A percentile compares a stretch with the other conserved stretches of the same genome.
Evolutionary conservation across 2,329 filamentous ascomycete genomes (phyloP).

Genomic region (Aquanectria penicillioides): DNA sequence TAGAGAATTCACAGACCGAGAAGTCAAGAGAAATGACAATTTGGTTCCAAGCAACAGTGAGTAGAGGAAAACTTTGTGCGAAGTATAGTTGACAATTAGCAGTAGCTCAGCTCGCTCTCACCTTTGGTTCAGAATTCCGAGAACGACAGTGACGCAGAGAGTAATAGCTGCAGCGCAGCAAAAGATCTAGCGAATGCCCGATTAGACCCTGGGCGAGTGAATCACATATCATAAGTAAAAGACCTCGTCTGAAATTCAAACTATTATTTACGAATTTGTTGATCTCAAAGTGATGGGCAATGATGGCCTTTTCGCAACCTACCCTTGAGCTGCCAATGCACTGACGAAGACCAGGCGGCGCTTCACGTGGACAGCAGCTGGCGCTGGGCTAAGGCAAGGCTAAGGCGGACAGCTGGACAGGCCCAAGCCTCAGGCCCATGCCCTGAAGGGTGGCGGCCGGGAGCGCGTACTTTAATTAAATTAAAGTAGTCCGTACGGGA

Average conservation of each 20-base stretch:
- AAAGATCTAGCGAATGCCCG: no score
- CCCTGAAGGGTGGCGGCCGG: no score
- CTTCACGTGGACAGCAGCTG: neutral
- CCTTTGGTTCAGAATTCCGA: neutral
- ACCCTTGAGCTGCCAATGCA: no score
- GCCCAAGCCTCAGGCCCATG: neutral
- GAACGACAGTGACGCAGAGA: neutral
- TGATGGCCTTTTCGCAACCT: neutral
- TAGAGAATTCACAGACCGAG: no score
- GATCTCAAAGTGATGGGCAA: no score
- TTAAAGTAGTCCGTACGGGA: neutral
- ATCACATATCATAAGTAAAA: neutral
- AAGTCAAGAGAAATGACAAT: no score
- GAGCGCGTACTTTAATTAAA: constrained; percentile 3
- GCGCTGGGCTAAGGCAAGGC: neutral
- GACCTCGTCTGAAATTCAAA: neutral
- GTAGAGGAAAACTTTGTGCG: no score
- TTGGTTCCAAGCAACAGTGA: no score
- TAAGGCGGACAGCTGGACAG: neutral
- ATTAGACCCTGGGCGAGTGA: no score
- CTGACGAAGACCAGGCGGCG: neutral
- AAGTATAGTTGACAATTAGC: neutral
- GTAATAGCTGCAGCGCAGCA: neutral
- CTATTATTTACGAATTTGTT: no score
- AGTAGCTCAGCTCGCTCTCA: neutral